Evolutionary conservation across 331 rosid species (phyloP).

Genomic region (Quercus phellos): DNA sequence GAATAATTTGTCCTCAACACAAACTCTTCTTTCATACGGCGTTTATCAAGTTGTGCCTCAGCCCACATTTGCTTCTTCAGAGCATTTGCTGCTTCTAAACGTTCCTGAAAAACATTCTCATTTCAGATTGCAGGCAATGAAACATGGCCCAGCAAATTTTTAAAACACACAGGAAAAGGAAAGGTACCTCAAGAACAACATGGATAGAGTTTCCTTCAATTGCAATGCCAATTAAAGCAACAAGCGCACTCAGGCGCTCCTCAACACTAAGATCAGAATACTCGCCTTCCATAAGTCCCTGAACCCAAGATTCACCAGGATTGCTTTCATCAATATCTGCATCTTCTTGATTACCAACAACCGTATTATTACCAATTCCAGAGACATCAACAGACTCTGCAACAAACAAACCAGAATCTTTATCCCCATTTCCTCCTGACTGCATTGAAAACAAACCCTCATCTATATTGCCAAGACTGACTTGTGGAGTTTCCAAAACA

Average conservation of each 20-base stretch:
- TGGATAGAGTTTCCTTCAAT: constrained; percentile 70
- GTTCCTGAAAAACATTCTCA: constrained; percentile 51
- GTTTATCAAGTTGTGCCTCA: constrained; percentile 63
- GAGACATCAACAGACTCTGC: constrained; percentile 21
- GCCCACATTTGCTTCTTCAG: constrained; percentile 77
- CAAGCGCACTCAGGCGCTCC: constrained; percentile 70
- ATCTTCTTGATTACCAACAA: constrained; percentile 32
- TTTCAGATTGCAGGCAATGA: constrained; percentile 12
- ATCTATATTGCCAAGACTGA: constrained; percentile 22
- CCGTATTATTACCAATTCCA: constrained; percentile 19
- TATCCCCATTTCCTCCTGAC: constrained; percentile 20
- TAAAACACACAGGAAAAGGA: constrained; percentile 1
- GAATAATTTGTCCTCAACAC: constrained; percentile 31
- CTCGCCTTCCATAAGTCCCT: constrained; percentile 69
- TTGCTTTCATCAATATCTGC: constrained; percentile 50
- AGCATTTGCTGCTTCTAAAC: constrained; percentile 75
- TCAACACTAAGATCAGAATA: constrained; percentile 75
- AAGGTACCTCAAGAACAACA: constrained; percentile 54
- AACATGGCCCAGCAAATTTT: neutral
- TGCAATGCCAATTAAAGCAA: constrained; percentile 55
- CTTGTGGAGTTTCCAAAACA: constrained; percentile 29
- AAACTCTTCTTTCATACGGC: constrained; percentile 54
- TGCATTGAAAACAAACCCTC: constrained; percentile 23
- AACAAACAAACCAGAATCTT: constrained; percentile 20
- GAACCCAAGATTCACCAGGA: constrained; percentile 66